Conservation (phyloP, 306 rosid species). For the Begonia fuchsioides region DNA sequence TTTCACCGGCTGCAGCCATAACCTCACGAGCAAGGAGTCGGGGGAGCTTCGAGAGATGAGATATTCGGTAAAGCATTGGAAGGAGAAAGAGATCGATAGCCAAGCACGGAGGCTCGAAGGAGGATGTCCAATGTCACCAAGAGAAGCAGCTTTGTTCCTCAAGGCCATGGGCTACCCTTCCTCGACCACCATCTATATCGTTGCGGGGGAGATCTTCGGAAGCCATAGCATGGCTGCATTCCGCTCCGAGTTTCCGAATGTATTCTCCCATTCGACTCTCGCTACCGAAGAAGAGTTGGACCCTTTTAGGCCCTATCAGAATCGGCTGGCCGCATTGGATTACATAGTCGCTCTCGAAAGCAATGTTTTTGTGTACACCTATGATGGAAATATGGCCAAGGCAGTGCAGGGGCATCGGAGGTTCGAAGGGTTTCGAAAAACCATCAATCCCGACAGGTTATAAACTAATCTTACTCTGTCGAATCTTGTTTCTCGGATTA, state of each 20-base stretch:
- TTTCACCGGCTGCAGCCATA: no score
- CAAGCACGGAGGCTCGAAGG: constrained; percentile 53
- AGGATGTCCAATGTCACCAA: constrained; percentile 94
- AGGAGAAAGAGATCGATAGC: constrained; percentile 87
- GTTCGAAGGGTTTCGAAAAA: constrained; percentile 81
- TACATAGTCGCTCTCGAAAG: constrained; percentile 79
- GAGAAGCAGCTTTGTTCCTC: constrained; percentile 93
- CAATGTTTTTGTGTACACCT: constrained; percentile 84
- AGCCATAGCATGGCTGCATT: constrained; percentile 62
- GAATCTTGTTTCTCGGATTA: no score
- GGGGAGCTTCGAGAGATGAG: constrained; percentile 75
- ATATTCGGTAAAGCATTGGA: constrained; percentile 83
- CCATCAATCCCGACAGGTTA: constrained; percentile 89
- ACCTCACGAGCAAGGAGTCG: constrained; percentile 62
- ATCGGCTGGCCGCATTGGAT: no score
- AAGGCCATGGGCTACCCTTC: constrained; percentile 98
- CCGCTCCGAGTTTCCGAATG: constrained; percentile 56
- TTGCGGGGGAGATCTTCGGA: constrained; percentile 91
- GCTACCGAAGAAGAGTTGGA: constrained; percentile 73
- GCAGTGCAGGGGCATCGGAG: constrained; percentile 94
- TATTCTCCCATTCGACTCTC: constrained; percentile 64
- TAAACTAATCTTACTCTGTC: no score
- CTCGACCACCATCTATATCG: constrained; percentile 83
- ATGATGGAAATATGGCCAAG: constrained; percentile 98
- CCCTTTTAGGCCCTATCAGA: constrained; percentile 68